Evolutionary conservation across 2,329 filamentous ascomycete genomes (phyloP), one percentile per base, ranked within the genome.

Genomic region (Colletotrichum euphorbiae): DNA sequence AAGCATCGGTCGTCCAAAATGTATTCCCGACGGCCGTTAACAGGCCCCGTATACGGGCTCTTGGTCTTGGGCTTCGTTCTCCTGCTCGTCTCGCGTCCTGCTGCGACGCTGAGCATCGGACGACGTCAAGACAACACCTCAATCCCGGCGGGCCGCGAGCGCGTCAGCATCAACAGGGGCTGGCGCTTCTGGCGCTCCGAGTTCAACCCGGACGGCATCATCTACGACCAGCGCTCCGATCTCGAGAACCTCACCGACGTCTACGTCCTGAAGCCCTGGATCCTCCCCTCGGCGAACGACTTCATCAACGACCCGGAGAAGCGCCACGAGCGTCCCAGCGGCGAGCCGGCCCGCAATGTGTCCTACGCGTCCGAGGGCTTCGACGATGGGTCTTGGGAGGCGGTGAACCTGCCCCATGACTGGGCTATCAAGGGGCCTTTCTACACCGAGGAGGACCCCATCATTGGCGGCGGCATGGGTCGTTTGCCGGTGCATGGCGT

Each of bases 401-500:
- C 71, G 3, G 73, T 85, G 17, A 74, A 75, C 8, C 73, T 85
- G 6, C 83, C 83, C 0, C 83, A 85, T 70, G 83, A 85, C 71
- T 85, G 82, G 83, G 82, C 83, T 19, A 80, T 85, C 69, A 76
- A 77, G 12, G 82, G 82, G 0, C 81, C 82, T 1, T 85, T 85
- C 64, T 77, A 77, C 62, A 75, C 74, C 3, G 76, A 71, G 8
- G 72, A 76, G 4, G 71, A 76, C 4, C 73, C 77, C 4, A 73
- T 77, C 3, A 75, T 83, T 1, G 72, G 73, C 8, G 80, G 81
- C 3, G 79, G 77, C 6, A 80, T 81, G 75, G 78, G 78, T 13
- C 76, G 81, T 2, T 72, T 88, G 38, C 85, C 85, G 0, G 77
- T 80, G 21, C 80, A 86, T n/a, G 85, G 85, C 3, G 80, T 87